Conservation (phyloP, 495 filamentous ascomycete genomes). For the Margaritispora aquatica region DNA sequence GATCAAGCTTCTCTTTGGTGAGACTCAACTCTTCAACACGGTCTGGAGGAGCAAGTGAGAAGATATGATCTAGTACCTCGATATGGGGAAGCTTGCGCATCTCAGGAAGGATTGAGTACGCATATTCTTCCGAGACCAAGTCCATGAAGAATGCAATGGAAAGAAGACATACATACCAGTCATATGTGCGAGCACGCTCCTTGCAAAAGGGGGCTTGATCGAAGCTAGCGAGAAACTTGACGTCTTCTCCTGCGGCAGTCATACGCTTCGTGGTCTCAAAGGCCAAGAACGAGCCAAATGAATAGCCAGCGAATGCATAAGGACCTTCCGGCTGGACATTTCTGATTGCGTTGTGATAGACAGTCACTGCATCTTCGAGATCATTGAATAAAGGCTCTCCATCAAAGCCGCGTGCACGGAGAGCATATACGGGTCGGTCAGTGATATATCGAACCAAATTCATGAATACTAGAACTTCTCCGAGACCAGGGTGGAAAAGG, state of each 20-base stretch:
- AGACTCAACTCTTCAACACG: conserved; percentile 37
- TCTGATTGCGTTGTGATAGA: conserved; percentile 40
- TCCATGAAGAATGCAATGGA: conserved; percentile 44
- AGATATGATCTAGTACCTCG: conserved; percentile 26
- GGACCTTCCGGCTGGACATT: conserved; percentile 43
- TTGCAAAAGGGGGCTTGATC: conserved; percentile 50
- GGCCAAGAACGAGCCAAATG: conserved; percentile 44
- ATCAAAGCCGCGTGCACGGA: conserved; percentile 42
- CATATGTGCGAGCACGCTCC: conserved; percentile 39
- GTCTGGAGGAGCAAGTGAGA: conserved; percentile 21
- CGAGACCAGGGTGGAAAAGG: conserved; percentile 51
- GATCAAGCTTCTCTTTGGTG: conserved; percentile 21
- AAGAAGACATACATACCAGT: conserved; percentile 39
- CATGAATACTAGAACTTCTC: conserved; percentile 52
- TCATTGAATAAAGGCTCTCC: conserved; percentile 7
- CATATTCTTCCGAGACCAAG: conserved; percentile 34
- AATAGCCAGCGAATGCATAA: conserved; percentile 52
- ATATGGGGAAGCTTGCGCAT: conserved; percentile 15
- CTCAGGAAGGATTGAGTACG: conserved; percentile 18
- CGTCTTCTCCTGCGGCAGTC: conserved; percentile 24
- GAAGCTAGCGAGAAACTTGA: conserved; percentile 32
- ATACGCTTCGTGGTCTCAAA: conserved; percentile 49
- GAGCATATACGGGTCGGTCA: conserved; percentile 47
- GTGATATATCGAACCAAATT: conserved; percentile 36
- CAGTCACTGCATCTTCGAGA: conserved; percentile 20